Evolutionary conservation across 306 rosid species (phyloP), one percentile per base, ranked within the genome.

Genomic region (Bauhinia variegata): DNA sequence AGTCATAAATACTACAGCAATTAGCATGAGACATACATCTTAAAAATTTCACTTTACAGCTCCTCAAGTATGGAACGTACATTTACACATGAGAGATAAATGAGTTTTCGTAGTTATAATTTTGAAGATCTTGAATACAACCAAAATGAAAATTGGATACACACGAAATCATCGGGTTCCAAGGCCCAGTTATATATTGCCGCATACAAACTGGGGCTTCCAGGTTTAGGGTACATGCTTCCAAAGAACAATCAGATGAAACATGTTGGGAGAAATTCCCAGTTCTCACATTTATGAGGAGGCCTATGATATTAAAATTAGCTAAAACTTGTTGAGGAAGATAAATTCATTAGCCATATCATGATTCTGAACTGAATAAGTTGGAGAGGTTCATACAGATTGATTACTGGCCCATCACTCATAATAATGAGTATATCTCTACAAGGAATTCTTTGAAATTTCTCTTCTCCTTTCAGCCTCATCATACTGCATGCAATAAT

Each of bases 351-450:
- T n/a, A n/a, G n/a, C n/a, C n/a, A n/a, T n/a, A n/a, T n/a, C n/a
- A n/a, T n/a, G n/a, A n/a, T n/a, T n/a, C n/a, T n/a, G n/a, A n/a
- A n/a, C n/a, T n/a, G n/a, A n/a, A n/a, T n/a, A n/a, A n/a, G n/a
- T n/a, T n/a, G n/a, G n/a, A n/a, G n/a, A n/a, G n/a, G n/a, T n/a
- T n/a, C n/a, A n/a, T n/a, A n/a, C n/a, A n/a, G n/a, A n/a, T n/a
- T n/a, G n/a, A n/a, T n/a, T n/a, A n/a, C n/a, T n/a, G n/a, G n/a
- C n/a, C n/a, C n/a, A n/a, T n/a, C n/a, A 47, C 85, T 91, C 97
- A 71, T 91, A 91, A 75, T 91, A 91, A 79, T 91, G 97, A 63
- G 97, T 91, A 75, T 91, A 91, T 76, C 95, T 85, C 88, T 91
- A 96, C 70, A 91, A 83, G 4, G 96, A 91, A 72, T 91, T 91